Base-by-base conservation (phyloP, 306 rosid genomes). In the Dalbergia cochinchinensis region DNA sequence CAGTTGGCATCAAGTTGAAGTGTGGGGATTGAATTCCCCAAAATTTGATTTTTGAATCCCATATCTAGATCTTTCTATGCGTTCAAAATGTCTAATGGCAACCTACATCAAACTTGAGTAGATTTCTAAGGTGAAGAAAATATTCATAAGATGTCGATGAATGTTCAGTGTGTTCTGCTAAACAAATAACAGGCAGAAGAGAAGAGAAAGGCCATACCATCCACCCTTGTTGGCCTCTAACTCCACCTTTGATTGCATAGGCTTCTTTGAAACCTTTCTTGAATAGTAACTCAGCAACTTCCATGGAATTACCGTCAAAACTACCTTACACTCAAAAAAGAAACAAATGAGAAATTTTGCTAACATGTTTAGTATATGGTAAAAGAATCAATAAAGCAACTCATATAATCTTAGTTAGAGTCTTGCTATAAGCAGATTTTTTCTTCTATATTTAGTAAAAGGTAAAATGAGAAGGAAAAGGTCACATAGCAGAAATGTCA, bases 231-330 rank as follows among this genome's bases (percentile, higher is more conserved):
- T 82, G 81, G 31, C 97, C 99, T 83, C 93, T 86, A 69, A 93
- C 90, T 54, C 98, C 99, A 69, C 92, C 98, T 87, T 80, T 95
- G 84, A 95, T 87, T 31, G 96, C 99, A 79, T 88, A 95, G 62
- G 90, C 92, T 82, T 88, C 99, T 79, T 93, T 91, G 88, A 93
- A 93, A 69, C 98, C 97, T 80, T 88, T 89, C 87, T 95, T 93
- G 90, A 90, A 89, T 73, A 95, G 88, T 54, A 95, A 82, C 83
- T 93, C 92, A 0, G 97, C 97, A 87, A 86, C 99, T 81, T 90
- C 85, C 92, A 93, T 65, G 84, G 99, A 93, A 90, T 93, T 88
- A 55, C 89, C 98, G 71, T 95, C 98, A 71, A 93, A 91, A 92
- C 98, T 94, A 89, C 92, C 96, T 95, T 93, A 67, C 97, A 90